phyloP scores from a whole-genome alignment of 192 early-diverging fungal genomes.

The Phycomyces blakesleeanus region DNA sequence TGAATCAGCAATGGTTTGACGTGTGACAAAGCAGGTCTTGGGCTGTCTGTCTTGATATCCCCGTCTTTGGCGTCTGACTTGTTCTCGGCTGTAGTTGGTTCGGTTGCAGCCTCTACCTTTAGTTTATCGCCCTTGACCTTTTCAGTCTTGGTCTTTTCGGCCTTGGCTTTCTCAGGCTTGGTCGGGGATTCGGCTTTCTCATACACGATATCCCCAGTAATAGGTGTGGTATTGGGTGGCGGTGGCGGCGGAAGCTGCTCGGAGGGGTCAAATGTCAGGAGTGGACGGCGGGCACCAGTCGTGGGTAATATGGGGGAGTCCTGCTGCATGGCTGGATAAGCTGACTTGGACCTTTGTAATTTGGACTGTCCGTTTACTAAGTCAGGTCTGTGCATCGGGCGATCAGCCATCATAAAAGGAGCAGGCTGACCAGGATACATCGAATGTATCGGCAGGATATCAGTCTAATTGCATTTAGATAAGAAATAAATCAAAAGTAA shows the following conservation, averaged over 20 bases:
- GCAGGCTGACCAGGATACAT: neutral
- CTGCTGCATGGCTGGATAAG: neutral
- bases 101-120: too few species aligned
- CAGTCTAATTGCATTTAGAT: neutral
- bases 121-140: too few species aligned
- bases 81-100: too few species aligned
- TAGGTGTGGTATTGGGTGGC: neutral
- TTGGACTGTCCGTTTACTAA: neutral
- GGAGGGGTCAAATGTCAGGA: neutral
- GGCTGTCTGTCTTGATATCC: neutral
- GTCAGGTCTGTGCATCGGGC: neutral
- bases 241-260: neutral
- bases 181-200: too few species aligned
- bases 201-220: neutral
- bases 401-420: too few species aligned
- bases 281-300: neutral
- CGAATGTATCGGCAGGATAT: neutral
- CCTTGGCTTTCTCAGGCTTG: too few species aligned
- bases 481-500: neutral
- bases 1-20: neutral
- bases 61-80: too few species aligned
- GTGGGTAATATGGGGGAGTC: neutral
- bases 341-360: neutral
- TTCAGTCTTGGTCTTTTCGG: too few species aligned
- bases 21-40: neutral